A percentile compares a stretch with the other conserved stretches of the same genome.
Evolutionary conservation across 2,329 filamentous ascomycete genomes (phyloP).

Genomic region (Colletotrichum melonis): DNA sequence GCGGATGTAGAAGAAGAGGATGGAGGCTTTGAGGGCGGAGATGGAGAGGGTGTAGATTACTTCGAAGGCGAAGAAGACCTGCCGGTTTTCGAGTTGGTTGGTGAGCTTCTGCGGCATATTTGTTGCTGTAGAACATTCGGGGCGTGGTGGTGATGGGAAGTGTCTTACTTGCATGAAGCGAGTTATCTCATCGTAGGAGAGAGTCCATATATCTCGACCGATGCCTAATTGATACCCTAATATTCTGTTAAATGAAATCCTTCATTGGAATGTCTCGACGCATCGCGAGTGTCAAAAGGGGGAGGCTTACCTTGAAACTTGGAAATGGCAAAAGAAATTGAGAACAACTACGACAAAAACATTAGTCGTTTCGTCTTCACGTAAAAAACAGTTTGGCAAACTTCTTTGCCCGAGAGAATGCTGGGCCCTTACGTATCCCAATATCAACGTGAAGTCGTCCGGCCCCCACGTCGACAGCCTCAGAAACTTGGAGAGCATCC

Average conservation of each 20-base stretch:
- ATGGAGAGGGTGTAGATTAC: constrained; percentile 43
- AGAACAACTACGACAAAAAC: not conserved
- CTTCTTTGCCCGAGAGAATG: too few relatives aligned
- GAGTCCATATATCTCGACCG: constrained; percentile 12
- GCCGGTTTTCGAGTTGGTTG: rapidly evolving
- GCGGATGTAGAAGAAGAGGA: constrained; percentile 50
- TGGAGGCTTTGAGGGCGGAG: constrained; percentile 50
- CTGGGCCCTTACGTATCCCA: constrained; percentile 20
- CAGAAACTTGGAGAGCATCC: constrained; percentile 7
- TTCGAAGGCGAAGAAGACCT: constrained; percentile 27
- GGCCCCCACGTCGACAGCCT: constrained; percentile 23
- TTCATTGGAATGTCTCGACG: too few relatives aligned
- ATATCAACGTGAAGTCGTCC: constrained; percentile 12
- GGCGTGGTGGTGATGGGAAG: rapidly evolving
- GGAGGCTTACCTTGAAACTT: constrained; percentile 11
- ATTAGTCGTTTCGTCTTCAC: too few relatives aligned
- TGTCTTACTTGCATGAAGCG: constrained; percentile 10
- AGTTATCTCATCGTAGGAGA: constrained; percentile 2
- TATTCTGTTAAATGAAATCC: not conserved
- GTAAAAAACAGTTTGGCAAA: too few relatives aligned
- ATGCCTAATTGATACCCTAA: constrained; percentile 19
- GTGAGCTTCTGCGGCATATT: not conserved
- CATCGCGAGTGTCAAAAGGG: too few relatives aligned
- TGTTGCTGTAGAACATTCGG: too few relatives aligned
- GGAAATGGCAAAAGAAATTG: constrained; percentile 17